Base-by-base conservation (phyloP, 805 yeast genomes). In the Pichia nanzhaoensis region DNA sequence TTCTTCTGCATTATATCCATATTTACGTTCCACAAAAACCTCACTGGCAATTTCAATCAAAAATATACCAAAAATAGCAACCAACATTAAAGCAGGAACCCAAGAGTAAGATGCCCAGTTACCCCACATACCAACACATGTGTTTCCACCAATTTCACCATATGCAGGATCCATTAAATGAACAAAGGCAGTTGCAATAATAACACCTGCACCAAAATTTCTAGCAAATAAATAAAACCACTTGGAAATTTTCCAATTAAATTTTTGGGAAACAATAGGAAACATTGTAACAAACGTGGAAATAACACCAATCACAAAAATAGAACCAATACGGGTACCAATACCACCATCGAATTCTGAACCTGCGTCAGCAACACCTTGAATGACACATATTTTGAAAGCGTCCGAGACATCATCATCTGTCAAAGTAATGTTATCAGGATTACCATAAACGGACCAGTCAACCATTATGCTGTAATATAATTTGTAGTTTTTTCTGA, bases 151-250 rank as follows among this genome's bases (percentile, higher is more conserved):
- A 46, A 70, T 61, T 8, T 77, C 71, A 18, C 77, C 80, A 45
- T 70, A 62, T 6, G 89, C 88, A 1, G 85, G 88, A 48, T 77
- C 73, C 51, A 84, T 63, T 50, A 83, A 64, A 64, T 83, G 91
- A 27, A 84, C 77, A 56, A 82, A 82, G 0, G 88, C 86, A 1
- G 91, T 83, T 10, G 89, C 83, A n/a, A 83, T 69, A 53, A 84
- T 84, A 38, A 83, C 89, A 51, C 91, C 91, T 3, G 88, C 80
- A 53, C 91, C 91, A 55, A 83, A 83, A 63, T 71, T 81, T 55
- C 78, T 81, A 44, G 82, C 78, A 43, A 78, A 61, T 55, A 80
- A 74, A 62, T 80, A 80, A 73, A 76, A 72, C 34, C 69, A 58
- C 1, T 84, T 82, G 43, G 80, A 55, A 48, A 74, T 64, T 37